Evolutionary conservation across 2,329 filamentous ascomycete genomes (phyloP).

Genomic region (Dactylellina cionopaga): DNA sequence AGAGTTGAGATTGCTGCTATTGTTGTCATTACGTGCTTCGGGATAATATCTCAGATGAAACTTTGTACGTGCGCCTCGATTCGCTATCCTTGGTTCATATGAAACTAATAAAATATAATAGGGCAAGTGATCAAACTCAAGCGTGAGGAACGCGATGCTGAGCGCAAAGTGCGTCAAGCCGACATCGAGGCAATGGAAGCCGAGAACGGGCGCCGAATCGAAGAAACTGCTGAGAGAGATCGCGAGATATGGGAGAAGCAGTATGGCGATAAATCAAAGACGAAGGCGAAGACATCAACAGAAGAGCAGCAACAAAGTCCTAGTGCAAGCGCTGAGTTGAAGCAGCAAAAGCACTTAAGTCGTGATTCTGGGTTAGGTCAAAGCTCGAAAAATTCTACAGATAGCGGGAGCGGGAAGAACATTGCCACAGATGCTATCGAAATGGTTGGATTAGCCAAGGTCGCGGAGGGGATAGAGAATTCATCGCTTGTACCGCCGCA

Average conservation of each 20-base stretch:
- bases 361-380: slow-evolving; percentile 43
- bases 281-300: slow-evolving; percentile 56
- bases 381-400: slow-evolving; percentile 39
- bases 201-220: slow-evolving; percentile 71
- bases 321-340: slow-evolving; percentile 20
- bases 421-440: slow-evolving; percentile 28
- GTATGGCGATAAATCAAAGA: slow-evolving; percentile 71
- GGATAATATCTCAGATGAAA: slow-evolving; percentile 83
- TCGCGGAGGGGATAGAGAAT: not conserved
- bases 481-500: slow-evolving; percentile 12
- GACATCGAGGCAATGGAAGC: slow-evolving; percentile 74
- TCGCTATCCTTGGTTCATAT: slow-evolving; percentile 64
- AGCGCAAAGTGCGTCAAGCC: slow-evolving; percentile 65
- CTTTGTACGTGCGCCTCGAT: slow-evolving; percentile 91
- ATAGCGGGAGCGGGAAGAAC: slow-evolving; percentile 32
- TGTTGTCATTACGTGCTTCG: slow-evolving; percentile 77
- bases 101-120: slow-evolving; percentile 60
- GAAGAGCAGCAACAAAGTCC: slow-evolving; percentile 8
- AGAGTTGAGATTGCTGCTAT: slow-evolving; percentile 83
- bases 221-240: slow-evolving; percentile 63
- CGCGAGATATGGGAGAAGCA: slow-evolving; percentile 76
- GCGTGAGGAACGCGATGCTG: slow-evolving; percentile 66
- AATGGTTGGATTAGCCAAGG: slow-evolving; percentile 25
- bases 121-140: slow-evolving; percentile 61
- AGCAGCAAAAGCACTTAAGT: slow-evolving; percentile 26